Conservation (phyloP, 192 early-diverging fungal genomes). For the Jimgerdemannia flammicorona region DNA sequence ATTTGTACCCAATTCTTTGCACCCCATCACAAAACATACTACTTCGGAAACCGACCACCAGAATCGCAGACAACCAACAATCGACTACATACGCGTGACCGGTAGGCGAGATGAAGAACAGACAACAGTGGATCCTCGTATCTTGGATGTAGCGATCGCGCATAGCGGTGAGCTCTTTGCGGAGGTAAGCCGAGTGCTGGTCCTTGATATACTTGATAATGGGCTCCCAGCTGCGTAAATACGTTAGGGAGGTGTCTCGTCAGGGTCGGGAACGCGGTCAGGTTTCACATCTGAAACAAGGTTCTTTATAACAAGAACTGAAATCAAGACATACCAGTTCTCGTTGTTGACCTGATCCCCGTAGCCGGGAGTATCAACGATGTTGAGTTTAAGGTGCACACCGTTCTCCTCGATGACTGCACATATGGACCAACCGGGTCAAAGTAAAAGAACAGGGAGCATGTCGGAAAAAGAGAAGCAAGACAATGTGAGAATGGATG, state of each 20-base stretch:
- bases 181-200: slow-evolving; percentile 93
- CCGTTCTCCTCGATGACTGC: slow-evolving; percentile 94
- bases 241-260: too few relatives aligned
- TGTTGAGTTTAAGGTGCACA: slow-evolving; percentile 89
- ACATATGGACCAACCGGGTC: not conserved
- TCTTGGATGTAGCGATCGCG: slow-evolving; percentile 92
- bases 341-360: slow-evolving; percentile 99
- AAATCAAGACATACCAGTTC: slow-evolving; percentile 62
- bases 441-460: too few relatives aligned
- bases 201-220: slow-evolving; percentile 99
- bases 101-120: slow-evolving; percentile 96
- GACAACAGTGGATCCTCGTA: slow-evolving; percentile 90
- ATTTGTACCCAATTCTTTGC: too few relatives aligned
- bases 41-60: too few relatives aligned
- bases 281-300: too few relatives aligned
- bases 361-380: slow-evolving; percentile 98
- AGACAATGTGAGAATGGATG: slow-evolving; percentile 3
- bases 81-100: slow-evolving; percentile 79
- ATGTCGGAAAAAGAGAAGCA: not conserved
- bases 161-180: slow-evolving; percentile 86
- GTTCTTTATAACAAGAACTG: too few relatives aligned
- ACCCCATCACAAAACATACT: not conserved
- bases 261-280: too few relatives aligned
- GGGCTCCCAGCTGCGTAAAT: slow-evolving; percentile 89
- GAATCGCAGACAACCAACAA: too few relatives aligned